Evolutionary conservation across 176 grass and related monocot species (phyloP).

Genomic region (Eremochloa ophiuroides): DNA sequence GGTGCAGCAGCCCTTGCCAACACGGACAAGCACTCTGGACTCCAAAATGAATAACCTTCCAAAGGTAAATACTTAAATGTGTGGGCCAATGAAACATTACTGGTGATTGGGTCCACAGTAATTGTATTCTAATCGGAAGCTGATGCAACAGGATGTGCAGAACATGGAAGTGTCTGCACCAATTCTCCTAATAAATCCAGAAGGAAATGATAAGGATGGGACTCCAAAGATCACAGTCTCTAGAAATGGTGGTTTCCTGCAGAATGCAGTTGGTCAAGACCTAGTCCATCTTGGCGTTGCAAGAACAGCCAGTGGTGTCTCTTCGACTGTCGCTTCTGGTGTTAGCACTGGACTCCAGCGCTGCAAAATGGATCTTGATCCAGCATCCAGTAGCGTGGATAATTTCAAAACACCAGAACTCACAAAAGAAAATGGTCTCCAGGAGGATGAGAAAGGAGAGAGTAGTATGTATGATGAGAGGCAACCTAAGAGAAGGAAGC

Average conservation of each 20-base stretch:
- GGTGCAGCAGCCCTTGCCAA: constrained; percentile 24
- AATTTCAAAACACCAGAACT: constrained; percentile 43
- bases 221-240: constrained; percentile 10
- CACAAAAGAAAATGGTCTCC: constrained; percentile 54
- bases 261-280: constrained; percentile 54
- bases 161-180: constrained; percentile 26
- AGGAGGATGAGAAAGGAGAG: constrained; percentile 72
- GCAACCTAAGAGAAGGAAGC: constrained; percentile 86
- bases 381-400: constrained; percentile 28
- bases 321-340: background rate
- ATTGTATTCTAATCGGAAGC: background rate
- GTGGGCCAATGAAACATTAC: background rate
- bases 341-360: constrained; percentile 12
- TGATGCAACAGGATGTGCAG: constrained; percentile 38
- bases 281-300: constrained; percentile 47
- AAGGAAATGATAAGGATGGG: constrained; percentile 37
- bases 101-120: constrained; percentile 15
- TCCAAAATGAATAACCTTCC: constrained; percentile 26
- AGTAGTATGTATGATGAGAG: constrained; percentile 53
- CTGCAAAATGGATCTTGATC: constrained; percentile 49
- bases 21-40: constrained; percentile 1
- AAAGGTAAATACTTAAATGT: constrained; percentile 27
- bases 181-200: constrained; percentile 33
- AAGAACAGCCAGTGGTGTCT: constrained; percentile 25
- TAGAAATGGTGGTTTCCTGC: constrained; percentile 34